phyloP scores from a whole-genome alignment of 1,139 yeast species.

The Yamadazyma conglobata region DNA sequence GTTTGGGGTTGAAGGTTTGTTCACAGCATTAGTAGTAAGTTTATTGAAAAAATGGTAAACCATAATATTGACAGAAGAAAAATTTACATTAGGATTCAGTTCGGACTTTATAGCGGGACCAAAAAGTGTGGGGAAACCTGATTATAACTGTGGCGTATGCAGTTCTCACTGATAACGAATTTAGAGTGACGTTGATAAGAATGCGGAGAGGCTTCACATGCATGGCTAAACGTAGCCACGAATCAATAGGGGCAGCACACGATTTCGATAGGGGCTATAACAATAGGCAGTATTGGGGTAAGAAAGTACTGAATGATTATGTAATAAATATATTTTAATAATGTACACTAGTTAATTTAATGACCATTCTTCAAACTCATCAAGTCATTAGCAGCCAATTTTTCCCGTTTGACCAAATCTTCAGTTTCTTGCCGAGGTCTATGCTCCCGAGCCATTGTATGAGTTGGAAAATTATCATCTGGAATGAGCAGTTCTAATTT shows the following conservation, averaged over 20 bases:
- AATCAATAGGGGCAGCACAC: too few relatives aligned
- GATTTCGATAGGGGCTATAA: too few relatives aligned
- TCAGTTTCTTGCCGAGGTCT: slow-evolving; percentile 10
- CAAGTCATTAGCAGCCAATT: slow-evolving; percentile 35
- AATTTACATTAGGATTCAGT: not conserved
- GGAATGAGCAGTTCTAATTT: slow-evolving; percentile 30
- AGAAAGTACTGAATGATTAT: too few relatives aligned
- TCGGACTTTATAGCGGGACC: not conserved
- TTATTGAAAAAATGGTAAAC: slow-evolving; percentile 13
- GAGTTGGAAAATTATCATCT: slow-evolving; percentile 24
- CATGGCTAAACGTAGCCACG: too few relatives aligned
- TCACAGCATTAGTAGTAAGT: too few relatives aligned
- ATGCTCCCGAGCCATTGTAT: slow-evolving; percentile 12
- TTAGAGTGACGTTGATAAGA: too few relatives aligned
- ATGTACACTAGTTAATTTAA: too few relatives aligned
- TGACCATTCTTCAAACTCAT: slow-evolving; percentile 23
- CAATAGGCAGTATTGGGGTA: too few relatives aligned
- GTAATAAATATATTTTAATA: too few relatives aligned
- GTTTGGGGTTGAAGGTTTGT: slow-evolving; percentile 1
- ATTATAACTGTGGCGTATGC: too few relatives aligned
- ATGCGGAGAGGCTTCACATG: too few relatives aligned
- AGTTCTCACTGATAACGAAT: too few relatives aligned
- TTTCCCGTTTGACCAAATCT: slow-evolving; percentile 31
- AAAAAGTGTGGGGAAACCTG: slow-evolving; percentile 3
- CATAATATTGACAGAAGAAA: slow-evolving; percentile 7